Base-by-base conservation (phyloP, 208 protist species). In the Leishmania tarentolae region DNA sequence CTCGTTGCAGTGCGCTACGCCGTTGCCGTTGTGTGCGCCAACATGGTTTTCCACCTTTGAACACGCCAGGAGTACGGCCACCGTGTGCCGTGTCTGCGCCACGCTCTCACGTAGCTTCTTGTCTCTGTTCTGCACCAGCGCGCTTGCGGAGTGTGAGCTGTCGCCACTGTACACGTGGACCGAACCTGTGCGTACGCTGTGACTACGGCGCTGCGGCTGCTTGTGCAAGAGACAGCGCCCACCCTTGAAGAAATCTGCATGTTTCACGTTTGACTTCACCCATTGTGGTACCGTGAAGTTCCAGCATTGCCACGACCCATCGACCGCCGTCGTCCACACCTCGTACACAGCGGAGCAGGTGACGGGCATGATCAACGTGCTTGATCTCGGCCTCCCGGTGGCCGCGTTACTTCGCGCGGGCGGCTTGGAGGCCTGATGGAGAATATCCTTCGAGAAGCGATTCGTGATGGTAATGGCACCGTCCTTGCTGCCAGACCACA, bases 401-500 rank as follows among this genome's bases (percentile, higher is more conserved):
- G 72, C 52, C 71, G 59, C 47, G 57, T 42, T 78, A 78, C 71
- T 72, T 71, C 76, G 57, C 46, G 75, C 73, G 5, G 85, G 80
- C 56, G 88, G 85, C 85, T 92, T 86, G 73, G 83, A 70, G 7
- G 80, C 79, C 59, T 83, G 74, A 65, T 90, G 79, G 63, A 87
- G 73, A 31, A 90, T 73, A 6, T 88, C 80, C 78, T 88, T 90
- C 2, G 86, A 85, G 77, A 84, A 83, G 82, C 90, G 83, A 78
- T 88, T 80, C n/a, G 84, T 79, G 69, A 91, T 86, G 79, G 91
- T 82, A 42, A 96, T 82, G 42, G 73, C 85, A 74, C 90, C 89
- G 76, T 93, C 88, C 85, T 93, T 94, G 73, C 83, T 90, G 74
- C 92, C 89, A 57, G 83, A 91, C 93, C 91, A 97, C 75, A 97